Base-by-base conservation (phyloP, 1,284 basidiomycete genomes). In the Boletellus sp. region DNA sequence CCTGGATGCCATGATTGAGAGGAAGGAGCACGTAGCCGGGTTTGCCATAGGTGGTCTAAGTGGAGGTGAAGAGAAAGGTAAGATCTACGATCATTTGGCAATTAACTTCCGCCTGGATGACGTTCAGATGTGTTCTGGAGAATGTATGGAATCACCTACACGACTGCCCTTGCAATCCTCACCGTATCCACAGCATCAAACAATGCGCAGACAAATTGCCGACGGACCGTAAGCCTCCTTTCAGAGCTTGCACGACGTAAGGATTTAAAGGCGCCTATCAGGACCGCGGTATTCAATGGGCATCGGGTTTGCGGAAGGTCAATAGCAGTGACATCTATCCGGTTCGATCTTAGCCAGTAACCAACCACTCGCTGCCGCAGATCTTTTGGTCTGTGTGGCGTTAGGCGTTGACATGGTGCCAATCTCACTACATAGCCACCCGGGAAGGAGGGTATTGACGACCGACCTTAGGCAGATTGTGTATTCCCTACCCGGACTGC, bases 401-500 rank as follows among this genome's bases (percentile, higher is more conserved):
- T 73, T 93, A n/a, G 91, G 91, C 7, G 79, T 93, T 19, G 91
- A 93, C 61, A 93, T 93, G 90, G 90, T 89, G 57, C 21, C 26
- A 28, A 72, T 52, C 22, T 38, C 38, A 39, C 21, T 36, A 51
- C 26, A 42, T 42, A 28, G 39, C 46, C 30, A 35, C 39, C 47
- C 18, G n/a, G 40, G 26, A 26, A 38, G 22, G 21, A 5, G 18
- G 33, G 22, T 28, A 26, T 30, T 47, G 39, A 56, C 16, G 24
- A 39, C 32, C 12, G 49, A 43, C 18, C n/a, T 44, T 54, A 91
- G 88, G 89, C 89, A 1, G 91, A 93, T 63, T 93, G 91, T 57
- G 91, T 93, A 11, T 93, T 92, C 61, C 91, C 91, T 24, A 93
- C 91, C 4, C 78, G 89, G 50, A 93, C 91, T 1, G 91, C 91